These are phyloP conservation scores for Canavalia ensiformis DNA, from an alignment of 306 rosid species.

Conservation along the genomic window DNA sequence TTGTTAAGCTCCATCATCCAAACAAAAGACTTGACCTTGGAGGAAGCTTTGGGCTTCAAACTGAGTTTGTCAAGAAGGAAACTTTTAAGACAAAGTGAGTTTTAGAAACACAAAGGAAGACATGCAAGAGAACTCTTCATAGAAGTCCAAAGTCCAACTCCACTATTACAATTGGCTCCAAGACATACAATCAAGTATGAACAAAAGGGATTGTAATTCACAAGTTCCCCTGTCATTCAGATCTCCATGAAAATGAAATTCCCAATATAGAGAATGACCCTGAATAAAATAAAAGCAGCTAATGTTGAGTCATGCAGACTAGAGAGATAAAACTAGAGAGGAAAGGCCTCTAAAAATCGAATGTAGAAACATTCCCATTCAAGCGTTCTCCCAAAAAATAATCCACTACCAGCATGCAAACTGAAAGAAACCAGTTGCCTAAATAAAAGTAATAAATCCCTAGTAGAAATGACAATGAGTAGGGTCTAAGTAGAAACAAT, in stretches of 20 bases:
- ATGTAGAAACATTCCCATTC: background rate
- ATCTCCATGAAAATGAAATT: slow-evolving; percentile 11
- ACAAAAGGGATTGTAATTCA: background rate
- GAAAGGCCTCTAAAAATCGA: slow-evolving; percentile 6
- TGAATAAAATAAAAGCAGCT: slow-evolving; percentile 23
- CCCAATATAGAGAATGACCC: slow-evolving; percentile 20
- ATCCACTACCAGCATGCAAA: slow-evolving; percentile 11
- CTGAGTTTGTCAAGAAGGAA: slow-evolving; percentile 38
- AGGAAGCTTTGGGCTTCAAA: slow-evolving; percentile 31
- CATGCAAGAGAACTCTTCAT: slow-evolving; percentile 43
- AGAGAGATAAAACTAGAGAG: slow-evolving; percentile 8
- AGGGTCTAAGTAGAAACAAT: no score
- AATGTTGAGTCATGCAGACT: slow-evolving; percentile 4
- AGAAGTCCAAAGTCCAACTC: slow-evolving; percentile 26
- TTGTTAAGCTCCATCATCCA: background rate
- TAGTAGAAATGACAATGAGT: no score
- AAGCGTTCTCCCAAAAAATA: background rate
- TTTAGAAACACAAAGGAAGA: slow-evolving; percentile 22
- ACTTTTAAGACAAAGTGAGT: background rate
- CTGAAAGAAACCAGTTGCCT: slow-evolving; percentile 6
- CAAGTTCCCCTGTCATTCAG: slow-evolving; percentile 18
- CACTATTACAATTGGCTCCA: slow-evolving; percentile 10
- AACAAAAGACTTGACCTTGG: slow-evolving; percentile 31
- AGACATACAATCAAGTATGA: slow-evolving; percentile 32
- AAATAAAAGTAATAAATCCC: slow-evolving; percentile 20